Conservation (phyloP, 192 early-diverging fungal species). For the Haplosporangium gracile region DNA sequence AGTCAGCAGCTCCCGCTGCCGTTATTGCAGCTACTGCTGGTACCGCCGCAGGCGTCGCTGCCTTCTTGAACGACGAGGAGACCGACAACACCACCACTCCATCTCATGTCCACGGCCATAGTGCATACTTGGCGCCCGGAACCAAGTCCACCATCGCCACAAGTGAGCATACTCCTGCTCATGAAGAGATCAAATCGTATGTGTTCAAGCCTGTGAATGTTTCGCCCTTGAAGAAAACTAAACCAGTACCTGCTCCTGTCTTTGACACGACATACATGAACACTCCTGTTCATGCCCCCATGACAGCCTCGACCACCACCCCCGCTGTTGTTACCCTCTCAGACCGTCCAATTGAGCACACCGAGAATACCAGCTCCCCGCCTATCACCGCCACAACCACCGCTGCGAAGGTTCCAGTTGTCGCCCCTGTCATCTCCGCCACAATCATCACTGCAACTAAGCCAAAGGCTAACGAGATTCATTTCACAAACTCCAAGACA, state of each 20-base stretch:
- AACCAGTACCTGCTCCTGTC: neutral
- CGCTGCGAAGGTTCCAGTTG: neutral
- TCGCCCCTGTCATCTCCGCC: neutral
- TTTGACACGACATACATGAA: slow-evolving; percentile 12
- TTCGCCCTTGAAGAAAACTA: neutral
- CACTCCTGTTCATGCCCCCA: neutral
- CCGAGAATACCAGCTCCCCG: neutral
- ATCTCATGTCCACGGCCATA: neutral
- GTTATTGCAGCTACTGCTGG: neutral
- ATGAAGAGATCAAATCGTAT: neutral
- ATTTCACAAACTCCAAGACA: slow-evolving; percentile 18
- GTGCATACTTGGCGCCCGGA: neutral
- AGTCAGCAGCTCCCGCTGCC: neutral
- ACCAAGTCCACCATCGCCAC: neutral
- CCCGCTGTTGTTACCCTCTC: neutral
- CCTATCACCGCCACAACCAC: neutral
- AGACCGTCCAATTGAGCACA: no score
- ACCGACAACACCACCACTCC: neutral
- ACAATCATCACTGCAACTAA: neutral
- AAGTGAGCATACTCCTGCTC: neutral
- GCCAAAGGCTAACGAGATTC: neutral
- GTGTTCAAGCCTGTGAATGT: neutral
- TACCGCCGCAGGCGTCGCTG: neutral
- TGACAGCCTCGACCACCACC: neutral
- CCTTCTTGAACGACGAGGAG: neutral